These are phyloP conservation scores for Sclerotinia nivalis DNA, from an alignment of 2,329 filamentous ascomycete species.

Conservation along the genomic window DNA sequence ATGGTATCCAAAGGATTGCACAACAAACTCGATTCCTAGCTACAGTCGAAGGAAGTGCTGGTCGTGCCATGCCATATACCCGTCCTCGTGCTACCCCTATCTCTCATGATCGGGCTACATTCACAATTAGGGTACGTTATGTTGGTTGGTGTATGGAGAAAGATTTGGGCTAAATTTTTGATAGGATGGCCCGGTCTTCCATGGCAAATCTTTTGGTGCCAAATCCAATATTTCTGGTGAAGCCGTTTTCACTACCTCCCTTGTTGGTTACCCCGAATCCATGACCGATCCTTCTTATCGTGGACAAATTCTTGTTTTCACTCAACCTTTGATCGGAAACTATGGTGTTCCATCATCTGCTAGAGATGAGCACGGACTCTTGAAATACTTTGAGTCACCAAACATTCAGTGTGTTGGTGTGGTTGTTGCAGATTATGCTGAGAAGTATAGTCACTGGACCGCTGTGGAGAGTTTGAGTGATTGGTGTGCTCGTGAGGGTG, in stretches of 20 bases:
- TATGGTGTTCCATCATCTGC: slow-evolving; percentile 90
- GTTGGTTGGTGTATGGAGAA: neutral
- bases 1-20: slow-evolving; percentile 36
- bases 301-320: slow-evolving; percentile 97
- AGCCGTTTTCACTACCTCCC: slow-evolving; percentile 96
- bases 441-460: slow-evolving; percentile 97
- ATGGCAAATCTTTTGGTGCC: slow-evolving; percentile 93
- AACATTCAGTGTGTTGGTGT: slow-evolving; percentile 96
- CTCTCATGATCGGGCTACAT: slow-evolving; percentile 78
- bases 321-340: slow-evolving; percentile 96
- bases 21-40: slow-evolving; percentile 57
- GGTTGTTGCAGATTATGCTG: slow-evolving; percentile 90
- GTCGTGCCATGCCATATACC: slow-evolving; percentile 64
- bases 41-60: slow-evolving; percentile 68
- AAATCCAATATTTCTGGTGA: slow-evolving; percentile 96
- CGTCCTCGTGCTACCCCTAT: slow-evolving; percentile 64
- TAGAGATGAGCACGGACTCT: slow-evolving; percentile 83
- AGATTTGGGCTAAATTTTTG: slow-evolving; percentile 35
- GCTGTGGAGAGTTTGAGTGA: slow-evolving; percentile 89
- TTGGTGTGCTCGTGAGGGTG: slow-evolving; percentile 95
- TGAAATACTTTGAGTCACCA: slow-evolving; percentile 98
- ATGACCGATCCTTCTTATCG: slow-evolving; percentile 87
- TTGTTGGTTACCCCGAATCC: slow-evolving; percentile 96
- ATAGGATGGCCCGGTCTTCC: slow-evolving; percentile 91
- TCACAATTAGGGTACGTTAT: slow-evolving; percentile 79